Evolutionary conservation across 2,329 filamentous ascomycete species (phyloP), one percentile per base, ranked within the genome.

Genomic region (Leptosphaerulina australis): DNA sequence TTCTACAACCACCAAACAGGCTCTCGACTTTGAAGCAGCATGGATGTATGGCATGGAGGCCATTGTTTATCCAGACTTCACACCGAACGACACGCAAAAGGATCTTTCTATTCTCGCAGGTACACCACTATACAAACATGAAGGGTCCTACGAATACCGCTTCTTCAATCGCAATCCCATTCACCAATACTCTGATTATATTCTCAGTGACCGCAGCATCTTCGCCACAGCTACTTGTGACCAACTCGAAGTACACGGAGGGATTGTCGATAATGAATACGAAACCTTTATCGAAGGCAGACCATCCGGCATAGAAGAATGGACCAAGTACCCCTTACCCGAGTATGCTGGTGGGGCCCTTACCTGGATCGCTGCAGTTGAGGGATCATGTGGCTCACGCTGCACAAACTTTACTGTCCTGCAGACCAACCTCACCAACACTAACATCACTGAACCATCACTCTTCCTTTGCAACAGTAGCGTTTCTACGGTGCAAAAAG

Each of bases 381-480:
- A 35, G 0, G 56, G 40, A 6, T 30, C 26, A 31, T 70, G 69
- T 14, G 70, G 70, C 0, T 31, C 67, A 0, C 62, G 69, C 11
- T 73, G 70, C 40, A 71, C 70, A 22, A 69, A 69, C 37, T 62
- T 71, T 6, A 71, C 70, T 0, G 59, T 72, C 3, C 52, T 63
- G 28, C 70, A 70, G 35, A 34, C 52, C 14, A 20, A 31, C 0
- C 57, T 58, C 9, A 26, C 30, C 15, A 30, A 47, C 1, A 56
- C 45, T 5, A 54, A 47, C 15, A n/a, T 41, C 7, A 37, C 21
- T 0, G 26, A 40, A 1, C 51, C 66, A 0, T 54, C 58, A 1
- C 46, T 72, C 0, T 71, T 70, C 36, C 38, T 64, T 4, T 71
- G 69, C 51, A 65, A 70, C 26, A 68, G 53, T 28, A 64, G 58